Percentiles rank a stretch among this genome's conserved stretches.
Conservation (phyloP, 2,329 filamentous ascomycete genomes). For the Lojkania enalia region DNA sequence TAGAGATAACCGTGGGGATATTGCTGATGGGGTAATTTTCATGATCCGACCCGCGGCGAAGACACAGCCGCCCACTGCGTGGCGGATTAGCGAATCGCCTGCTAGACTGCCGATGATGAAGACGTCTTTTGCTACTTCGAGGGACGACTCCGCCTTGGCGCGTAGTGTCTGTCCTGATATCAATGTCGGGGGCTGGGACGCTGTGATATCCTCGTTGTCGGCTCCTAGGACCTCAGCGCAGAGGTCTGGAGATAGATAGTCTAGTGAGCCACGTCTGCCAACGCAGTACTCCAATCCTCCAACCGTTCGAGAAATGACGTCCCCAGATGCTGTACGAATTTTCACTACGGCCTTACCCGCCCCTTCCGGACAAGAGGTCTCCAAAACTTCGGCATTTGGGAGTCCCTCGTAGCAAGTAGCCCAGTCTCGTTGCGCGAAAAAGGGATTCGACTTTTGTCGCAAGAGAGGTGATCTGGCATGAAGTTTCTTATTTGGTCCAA, state of each 20-base stretch:
- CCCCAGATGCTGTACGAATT: slow-evolving; percentile 50
- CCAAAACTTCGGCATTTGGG: slow-evolving; percentile 57
- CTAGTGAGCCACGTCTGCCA: slow-evolving; percentile 58
- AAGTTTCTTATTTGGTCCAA: slow-evolving; percentile 23
- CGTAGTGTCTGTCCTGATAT: slow-evolving; percentile 60
- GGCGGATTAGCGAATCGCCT: slow-evolving; percentile 63
- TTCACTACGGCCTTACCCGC: slow-evolving; percentile 40
- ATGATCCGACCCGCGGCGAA: slow-evolving; percentile 58
- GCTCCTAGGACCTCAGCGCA: slow-evolving; percentile 52
- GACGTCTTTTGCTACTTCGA: slow-evolving; percentile 57
- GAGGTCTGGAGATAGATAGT: slow-evolving; percentile 54
- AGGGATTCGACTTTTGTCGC: slow-evolving; percentile 48
- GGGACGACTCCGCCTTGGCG: slow-evolving; percentile 53
- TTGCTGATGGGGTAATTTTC: slow-evolving; percentile 26
- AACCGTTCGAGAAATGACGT: slow-evolving; percentile 50
- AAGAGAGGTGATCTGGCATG: slow-evolving; percentile 26
- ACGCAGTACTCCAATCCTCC: slow-evolving; percentile 59
- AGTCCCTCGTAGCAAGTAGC: slow-evolving; percentile 57
- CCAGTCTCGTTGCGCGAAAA: slow-evolving; percentile 56
- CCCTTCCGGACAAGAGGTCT: slow-evolving; percentile 23
- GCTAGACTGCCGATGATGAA: slow-evolving; percentile 63
- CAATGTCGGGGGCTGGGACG: slow-evolving; percentile 24
- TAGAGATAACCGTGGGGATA: slow-evolving; percentile 15
- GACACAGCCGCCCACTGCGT: slow-evolving; percentile 62
- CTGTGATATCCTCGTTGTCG: slow-evolving; percentile 3